These are phyloP conservation scores for Tetraselmis chui DNA, from an alignment of 139 green algal species.

Conservation along the genomic window DNA sequence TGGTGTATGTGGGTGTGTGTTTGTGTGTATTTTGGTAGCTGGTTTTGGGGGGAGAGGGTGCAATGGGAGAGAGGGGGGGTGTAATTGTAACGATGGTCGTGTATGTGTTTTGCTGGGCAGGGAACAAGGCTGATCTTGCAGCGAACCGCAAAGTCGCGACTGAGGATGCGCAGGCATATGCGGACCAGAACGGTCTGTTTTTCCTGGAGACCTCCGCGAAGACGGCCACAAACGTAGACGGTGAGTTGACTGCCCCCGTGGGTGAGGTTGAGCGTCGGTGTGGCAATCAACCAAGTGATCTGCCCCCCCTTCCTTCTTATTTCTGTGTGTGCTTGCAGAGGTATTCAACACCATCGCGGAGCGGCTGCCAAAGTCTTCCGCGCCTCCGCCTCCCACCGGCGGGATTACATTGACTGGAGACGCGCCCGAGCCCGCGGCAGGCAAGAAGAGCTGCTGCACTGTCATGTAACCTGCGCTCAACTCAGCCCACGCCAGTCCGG, in stretches of 20 bases:
- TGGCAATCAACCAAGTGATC: no score
- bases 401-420: background rate
- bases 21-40: no score
- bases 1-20: no score
- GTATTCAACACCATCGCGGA: background rate
- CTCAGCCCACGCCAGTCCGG: no score
- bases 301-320: no score
- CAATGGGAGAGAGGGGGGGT: no score
- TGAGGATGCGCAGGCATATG: slow-evolving; percentile 74
- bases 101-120: no score
- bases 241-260: no score
- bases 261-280: no score
- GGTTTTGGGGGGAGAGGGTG: no score
- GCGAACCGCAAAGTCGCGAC: slow-evolving; percentile 45
- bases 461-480: no score
- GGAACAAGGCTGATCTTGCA: slow-evolving; percentile 93
- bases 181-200: slow-evolving; percentile 73
- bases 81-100: no score
- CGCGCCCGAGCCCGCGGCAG: background rate
- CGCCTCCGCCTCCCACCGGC: background rate
- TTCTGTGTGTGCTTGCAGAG: background rate
- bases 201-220: slow-evolving; percentile 90
- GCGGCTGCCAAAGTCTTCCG: background rate
- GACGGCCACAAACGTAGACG: slow-evolving; percentile 75
- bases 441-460: background rate